phyloP scores from a whole-genome alignment of 768 basidiomycete genomes.

The Pisolithus orientalis region DNA sequence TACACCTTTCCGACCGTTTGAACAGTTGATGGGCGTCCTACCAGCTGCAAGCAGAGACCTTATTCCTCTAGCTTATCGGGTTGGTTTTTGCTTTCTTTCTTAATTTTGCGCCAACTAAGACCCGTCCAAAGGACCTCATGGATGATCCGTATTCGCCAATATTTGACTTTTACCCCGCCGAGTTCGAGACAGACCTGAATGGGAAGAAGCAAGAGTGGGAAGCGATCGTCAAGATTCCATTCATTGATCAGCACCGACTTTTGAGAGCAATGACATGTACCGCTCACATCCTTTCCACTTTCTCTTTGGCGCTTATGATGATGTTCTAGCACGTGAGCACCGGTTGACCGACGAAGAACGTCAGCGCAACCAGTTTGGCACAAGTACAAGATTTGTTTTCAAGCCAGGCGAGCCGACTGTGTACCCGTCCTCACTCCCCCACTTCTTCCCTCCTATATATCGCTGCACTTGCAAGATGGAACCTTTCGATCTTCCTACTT shows the following conservation, averaged over 20 bases:
- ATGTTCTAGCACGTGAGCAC: slow-evolving; percentile 61
- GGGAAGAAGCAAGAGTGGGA: slow-evolving; percentile 99
- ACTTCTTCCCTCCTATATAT: slow-evolving; percentile 87
- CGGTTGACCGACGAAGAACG: slow-evolving; percentile 72
- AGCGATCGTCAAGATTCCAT: slow-evolving; percentile 97
- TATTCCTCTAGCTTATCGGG: slow-evolving; percentile 81
- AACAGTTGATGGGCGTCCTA: slow-evolving; percentile 97
- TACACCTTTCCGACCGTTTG: slow-evolving; percentile 84
- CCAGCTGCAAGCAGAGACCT: slow-evolving; percentile 87
- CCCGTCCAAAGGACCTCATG: slow-evolving; percentile 73
- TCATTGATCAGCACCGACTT: slow-evolving; percentile 80
- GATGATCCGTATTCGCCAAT: slow-evolving; percentile 78
- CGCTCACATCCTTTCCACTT: neutral
- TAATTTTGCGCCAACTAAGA: neutral
- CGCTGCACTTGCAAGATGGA: slow-evolving; percentile 77
- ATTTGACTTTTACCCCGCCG: slow-evolving; percentile 86
- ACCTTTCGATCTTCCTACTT: slow-evolving; percentile 81
- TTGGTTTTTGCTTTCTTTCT: slow-evolving; percentile 22
- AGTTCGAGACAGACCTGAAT: slow-evolving; percentile 91
- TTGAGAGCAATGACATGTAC: slow-evolving; percentile 76
- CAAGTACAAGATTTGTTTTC: slow-evolving; percentile 75
- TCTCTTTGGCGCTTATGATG: neutral
- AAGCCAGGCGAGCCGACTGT: slow-evolving; percentile 52
- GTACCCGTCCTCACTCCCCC: slow-evolving; percentile 90
- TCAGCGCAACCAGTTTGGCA: slow-evolving; percentile 68